Base-by-base conservation (phyloP, 306 rosid species). In the Medicago lupulina region DNA sequence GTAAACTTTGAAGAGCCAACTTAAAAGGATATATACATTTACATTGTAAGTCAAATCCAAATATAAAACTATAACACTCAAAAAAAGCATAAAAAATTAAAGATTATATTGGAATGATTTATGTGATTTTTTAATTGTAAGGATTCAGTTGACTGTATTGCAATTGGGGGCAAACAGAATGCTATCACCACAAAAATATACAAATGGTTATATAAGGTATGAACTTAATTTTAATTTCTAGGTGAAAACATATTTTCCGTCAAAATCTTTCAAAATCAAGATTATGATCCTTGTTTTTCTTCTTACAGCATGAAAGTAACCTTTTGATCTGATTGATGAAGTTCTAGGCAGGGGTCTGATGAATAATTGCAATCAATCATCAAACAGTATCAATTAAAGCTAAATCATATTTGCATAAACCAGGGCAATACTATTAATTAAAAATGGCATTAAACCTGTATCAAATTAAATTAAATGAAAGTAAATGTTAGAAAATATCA, bases 381-480 rank as follows among this genome's bases (percentile, higher is more conserved):
- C 49, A 60, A 47, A 44, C 6, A 47, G 28, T 9, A 58, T 28
- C 5, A 17, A 44, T 28, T 41, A 9, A 68, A 46, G 49, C 60
- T 34, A 70, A 79, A 23, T 14, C 21, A 41, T 54, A 65, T 41
- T 21, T 53, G 41, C 53, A n/a, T 54, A 73, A 66, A 74, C 18
- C 25, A 47, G 47, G 66, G 13, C 6, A 25, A 12, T 43, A 21
- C 23, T 21, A 43, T 53, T 51, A 61, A 72, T 17, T 9, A 73
- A 71, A 63, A 21, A 15, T 43, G 15, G 53, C 47, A 79, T 25
- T 43, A 25, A 72, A 62, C 13, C 67, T 39, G 71, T 16, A 16
- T 23, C 18, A 73, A 73, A 59, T 49, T 36, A 67, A 67, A 74
- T 38, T 67, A 15, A 23, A 59, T 59, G 46, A 4, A 74, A 74